Percentiles rank a stretch among this genome's conserved stretches.
phyloP scores from a whole-genome alignment of 805 yeast species.

The Nakazawaea peltata region DNA sequence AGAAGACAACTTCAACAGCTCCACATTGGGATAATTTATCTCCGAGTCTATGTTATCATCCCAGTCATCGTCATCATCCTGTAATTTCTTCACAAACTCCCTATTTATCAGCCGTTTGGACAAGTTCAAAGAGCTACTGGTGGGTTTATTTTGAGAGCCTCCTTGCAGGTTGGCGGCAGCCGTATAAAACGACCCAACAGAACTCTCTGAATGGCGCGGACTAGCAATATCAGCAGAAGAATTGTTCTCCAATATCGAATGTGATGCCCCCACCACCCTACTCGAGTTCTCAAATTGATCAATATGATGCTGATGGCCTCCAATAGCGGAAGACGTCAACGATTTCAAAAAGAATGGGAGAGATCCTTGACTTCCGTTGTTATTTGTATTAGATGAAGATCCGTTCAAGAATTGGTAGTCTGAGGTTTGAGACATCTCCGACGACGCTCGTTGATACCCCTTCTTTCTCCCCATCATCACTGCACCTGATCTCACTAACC shows the following conservation, averaged over 20 bases:
- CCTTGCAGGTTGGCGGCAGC: constrained; percentile 10
- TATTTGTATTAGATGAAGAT: constrained; percentile 11
- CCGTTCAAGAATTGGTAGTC: constrained; percentile 18
- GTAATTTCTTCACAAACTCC: constrained; percentile 8
- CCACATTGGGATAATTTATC: constrained; percentile 8
- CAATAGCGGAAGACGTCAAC: neutral
- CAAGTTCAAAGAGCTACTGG: constrained; percentile 5
- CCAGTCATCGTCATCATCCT: constrained; percentile 82
- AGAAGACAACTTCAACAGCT: constrained; percentile 3
- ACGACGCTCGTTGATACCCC: constrained; percentile 24
- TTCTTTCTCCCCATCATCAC: constrained; percentile 17
- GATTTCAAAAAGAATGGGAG: constrained; percentile 15
- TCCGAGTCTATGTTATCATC: constrained; percentile 50
- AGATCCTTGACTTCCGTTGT: neutral
- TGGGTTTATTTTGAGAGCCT: too few species aligned
- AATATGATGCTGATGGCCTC: constrained; percentile 3
- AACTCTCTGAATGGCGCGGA: constrained; percentile 12
- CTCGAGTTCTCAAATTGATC: constrained; percentile 10
- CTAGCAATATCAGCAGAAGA: constrained; percentile 11
- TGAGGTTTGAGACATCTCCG: constrained; percentile 21
- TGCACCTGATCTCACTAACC: too few species aligned
- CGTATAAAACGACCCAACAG: constrained; percentile 9
- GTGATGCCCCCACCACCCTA: constrained; percentile 46
- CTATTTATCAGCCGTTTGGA: constrained; percentile 11
- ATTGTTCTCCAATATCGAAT: constrained; percentile 23